Conservation (phyloP, 768 basidiomycete genomes). For the Nidularia pulvinata region DNA sequence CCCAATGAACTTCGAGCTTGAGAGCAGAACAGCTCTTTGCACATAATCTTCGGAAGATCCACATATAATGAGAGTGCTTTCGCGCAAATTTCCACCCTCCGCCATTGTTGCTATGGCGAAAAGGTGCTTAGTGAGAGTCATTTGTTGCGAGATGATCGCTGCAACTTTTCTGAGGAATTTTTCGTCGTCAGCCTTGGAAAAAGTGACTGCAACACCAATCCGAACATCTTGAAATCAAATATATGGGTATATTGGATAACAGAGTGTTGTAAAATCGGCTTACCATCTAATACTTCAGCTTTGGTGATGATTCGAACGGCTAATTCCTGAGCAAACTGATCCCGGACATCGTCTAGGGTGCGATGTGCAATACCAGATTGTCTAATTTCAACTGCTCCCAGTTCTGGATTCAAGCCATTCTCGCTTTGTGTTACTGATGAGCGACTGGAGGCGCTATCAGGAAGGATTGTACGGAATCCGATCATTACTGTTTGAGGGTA, state of each 20-base stretch:
- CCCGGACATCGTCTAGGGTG: conserved; percentile 59
- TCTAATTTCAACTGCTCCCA: no score
- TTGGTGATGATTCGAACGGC: conserved; percentile 54
- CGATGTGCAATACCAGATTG: conserved; percentile 21
- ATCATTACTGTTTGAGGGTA: no score
- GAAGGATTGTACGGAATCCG: no score
- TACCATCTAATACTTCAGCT: conserved; percentile 47
- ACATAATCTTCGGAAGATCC: conserved; percentile 56
- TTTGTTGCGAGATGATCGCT: conserved; percentile 35
- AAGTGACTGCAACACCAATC: conserved; percentile 59
- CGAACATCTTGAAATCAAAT: conserved; percentile 32
- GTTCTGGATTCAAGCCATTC: no score
- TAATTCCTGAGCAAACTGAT: conserved; percentile 57
- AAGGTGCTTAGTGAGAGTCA: conserved; percentile 43
- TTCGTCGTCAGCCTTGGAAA: conserved; percentile 57
- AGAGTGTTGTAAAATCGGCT: neutral
- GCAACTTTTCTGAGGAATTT: conserved; percentile 59
- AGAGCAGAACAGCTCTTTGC: conserved; percentile 67
- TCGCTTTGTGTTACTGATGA: no score
- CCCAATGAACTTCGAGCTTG: conserved; percentile 69
- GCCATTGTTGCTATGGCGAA: conserved; percentile 55
- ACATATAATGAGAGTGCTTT: conserved; percentile 56
- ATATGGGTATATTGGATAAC: neutral
- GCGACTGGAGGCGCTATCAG: no score
- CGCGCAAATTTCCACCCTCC: conserved; percentile 16